Evolutionary conservation across 495 filamentous ascomycete genomes (phyloP), one percentile per base, ranked within the genome.

Genomic region (Hypoxylon fuscum): DNA sequence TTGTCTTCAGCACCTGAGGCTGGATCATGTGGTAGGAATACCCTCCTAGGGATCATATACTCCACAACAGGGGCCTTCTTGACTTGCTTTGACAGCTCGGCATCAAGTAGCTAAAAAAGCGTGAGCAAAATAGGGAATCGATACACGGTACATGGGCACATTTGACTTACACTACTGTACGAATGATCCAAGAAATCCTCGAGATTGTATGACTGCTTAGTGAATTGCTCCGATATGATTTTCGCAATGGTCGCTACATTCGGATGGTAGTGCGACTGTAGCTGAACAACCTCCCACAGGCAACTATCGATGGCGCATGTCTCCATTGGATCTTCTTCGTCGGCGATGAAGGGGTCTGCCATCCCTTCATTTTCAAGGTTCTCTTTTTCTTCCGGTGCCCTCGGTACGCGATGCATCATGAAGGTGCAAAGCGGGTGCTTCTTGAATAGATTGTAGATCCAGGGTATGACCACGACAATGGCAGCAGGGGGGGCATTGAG

Each of bases 121-220:
- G 71, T 80, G 38, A 80, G 75, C 49, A 17, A 51, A 23, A 49
- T 6, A 35, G 41, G n/a, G 23, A 51, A 18, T 29, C 11, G 17
- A 20, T 22, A 35, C 29, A 18, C 38, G 21, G 25, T 23, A 25
- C 20, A 5, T 7, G 29, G 10, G 50, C 18, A 14, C 21, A 43
- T 15, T 52, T 55, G 34, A 85, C 89, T 84, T 77, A 91, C 89
- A 66, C 88, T 92, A 62, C 82, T 85, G 75, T 98, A 98, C 4
- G 90, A 93, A 75, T 97, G 92, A 71, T 98, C 96, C 49, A 98
- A 76, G 76, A 99, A 99, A 67, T 99, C 96, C 68, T 99, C 96
- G 14, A 96, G 68, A 61, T 88, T 90, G 74, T 97, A 99, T 9
- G 86, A 79, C 72, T 92, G 88, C 79, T 98, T 99, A 2, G 93